These are phyloP conservation scores for Sporobolomyces phaffii DNA, from an alignment of 768 basidiomycete genomes.

Conservation along the genomic window DNA sequence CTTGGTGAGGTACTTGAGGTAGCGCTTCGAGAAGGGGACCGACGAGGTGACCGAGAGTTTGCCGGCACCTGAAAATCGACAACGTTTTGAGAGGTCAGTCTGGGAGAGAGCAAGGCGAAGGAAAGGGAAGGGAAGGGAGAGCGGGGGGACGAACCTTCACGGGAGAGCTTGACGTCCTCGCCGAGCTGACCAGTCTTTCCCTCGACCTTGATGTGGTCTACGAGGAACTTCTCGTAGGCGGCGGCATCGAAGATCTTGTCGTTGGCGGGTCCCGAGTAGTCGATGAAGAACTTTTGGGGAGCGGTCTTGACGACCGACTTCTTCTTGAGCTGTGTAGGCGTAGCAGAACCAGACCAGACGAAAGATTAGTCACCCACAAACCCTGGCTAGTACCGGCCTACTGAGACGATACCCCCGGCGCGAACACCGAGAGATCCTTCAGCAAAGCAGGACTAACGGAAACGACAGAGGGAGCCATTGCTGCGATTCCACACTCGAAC, in stretches of 20 bases:
- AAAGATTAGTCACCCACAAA: not conserved
- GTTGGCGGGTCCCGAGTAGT: constrained; percentile 74
- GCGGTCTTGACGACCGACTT: constrained; percentile 51
- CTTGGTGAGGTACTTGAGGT: constrained; percentile 98
- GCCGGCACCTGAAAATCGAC: constrained; percentile 43
- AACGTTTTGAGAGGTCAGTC: not conserved
- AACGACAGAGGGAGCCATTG: constrained; percentile 36
- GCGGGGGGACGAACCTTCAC: constrained; percentile 56
- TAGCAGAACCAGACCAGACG: not conserved
- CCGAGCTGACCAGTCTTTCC: constrained; percentile 87
- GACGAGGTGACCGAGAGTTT: constrained; percentile 78
- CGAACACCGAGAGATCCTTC: constrained; percentile 2
- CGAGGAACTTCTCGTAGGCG: constrained; percentile 54
- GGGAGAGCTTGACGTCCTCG: constrained; percentile 75
- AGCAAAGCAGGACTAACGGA: constrained; percentile 36
- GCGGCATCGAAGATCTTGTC: constrained; percentile 47
- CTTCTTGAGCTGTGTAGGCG: constrained; percentile 23
- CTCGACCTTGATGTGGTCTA: constrained; percentile 89
- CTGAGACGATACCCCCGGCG: constrained; percentile 24
- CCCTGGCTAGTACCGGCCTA: constrained; percentile 30
- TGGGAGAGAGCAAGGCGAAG: not conserved
- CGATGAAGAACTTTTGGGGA: constrained; percentile 68
- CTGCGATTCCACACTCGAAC: not conserved
- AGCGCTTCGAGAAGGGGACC: constrained; percentile 87
- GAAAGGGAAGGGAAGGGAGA: not conserved